These are phyloP conservation scores for Yarrowia divulgata DNA, from an alignment of 805 yeast species.

Conservation along the genomic window DNA sequence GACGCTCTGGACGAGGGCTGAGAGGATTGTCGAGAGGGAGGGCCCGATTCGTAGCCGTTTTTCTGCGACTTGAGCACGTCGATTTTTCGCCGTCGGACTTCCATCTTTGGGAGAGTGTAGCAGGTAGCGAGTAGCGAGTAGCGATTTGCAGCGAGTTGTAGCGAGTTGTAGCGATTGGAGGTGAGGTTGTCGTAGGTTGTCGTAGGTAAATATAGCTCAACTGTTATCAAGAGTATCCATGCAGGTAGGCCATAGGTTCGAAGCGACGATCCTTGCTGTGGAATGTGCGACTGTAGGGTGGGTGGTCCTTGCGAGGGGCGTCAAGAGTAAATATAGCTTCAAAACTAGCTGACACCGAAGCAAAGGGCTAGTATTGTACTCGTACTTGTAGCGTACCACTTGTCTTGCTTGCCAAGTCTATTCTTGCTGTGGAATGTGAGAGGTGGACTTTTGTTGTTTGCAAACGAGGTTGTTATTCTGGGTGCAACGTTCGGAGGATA, in stretches of 20 bases:
- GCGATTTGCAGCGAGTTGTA: not conserved
- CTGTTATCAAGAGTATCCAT: slow-evolving; percentile 33
- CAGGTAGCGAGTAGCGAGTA: not conserved
- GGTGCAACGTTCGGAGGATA: slow-evolving; percentile 1
- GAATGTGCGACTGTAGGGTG: not conserved
- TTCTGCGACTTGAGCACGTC: slow-evolving; percentile 31
- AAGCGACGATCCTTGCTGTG: not conserved
- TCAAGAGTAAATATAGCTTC: too few relatives aligned
- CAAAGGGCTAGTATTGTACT: too few relatives aligned
- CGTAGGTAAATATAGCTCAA: slow-evolving; percentile 9
- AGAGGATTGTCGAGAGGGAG: slow-evolving; percentile 24
- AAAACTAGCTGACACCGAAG: too few relatives aligned
- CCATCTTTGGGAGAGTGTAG: not conserved
- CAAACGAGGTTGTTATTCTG: not conserved
- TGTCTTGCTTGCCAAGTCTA: slow-evolving; percentile 9
- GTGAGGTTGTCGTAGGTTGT: not conserved
- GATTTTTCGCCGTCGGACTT: slow-evolving; percentile 29
- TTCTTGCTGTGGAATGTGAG: slow-evolving; percentile 27
- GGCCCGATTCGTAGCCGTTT: slow-evolving; percentile 37
- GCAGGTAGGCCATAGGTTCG: slow-evolving; percentile 1
- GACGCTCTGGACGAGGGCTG: slow-evolving; percentile 21
- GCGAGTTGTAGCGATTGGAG: not conserved
- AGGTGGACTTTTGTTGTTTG: not conserved
- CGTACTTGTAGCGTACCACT: not conserved
- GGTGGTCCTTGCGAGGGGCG: not conserved